phyloP scores from a whole-genome alignment of 2,329 filamentous ascomycete genomes.

The Scytalidium lignicola region DNA sequence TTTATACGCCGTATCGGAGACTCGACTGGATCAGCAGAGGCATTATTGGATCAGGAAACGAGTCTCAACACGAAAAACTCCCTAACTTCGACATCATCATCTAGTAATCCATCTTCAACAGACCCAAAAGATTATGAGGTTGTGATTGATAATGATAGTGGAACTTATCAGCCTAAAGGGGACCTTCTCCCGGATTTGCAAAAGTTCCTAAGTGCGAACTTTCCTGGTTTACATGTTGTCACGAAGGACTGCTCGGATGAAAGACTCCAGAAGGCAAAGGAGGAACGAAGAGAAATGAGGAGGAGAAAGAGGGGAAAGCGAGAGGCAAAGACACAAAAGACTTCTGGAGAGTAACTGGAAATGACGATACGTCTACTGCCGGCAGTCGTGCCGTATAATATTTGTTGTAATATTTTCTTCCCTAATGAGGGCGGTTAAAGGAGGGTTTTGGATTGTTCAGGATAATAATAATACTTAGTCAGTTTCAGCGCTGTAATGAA shows the following conservation, averaged over 20 bases:
- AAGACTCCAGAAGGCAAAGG: slow-evolving; percentile 68
- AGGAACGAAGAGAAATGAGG: slow-evolving; percentile 58
- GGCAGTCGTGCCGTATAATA: no score
- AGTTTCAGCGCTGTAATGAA: no score
- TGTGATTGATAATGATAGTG: slow-evolving; percentile 91
- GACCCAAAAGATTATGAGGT: slow-evolving; percentile 68
- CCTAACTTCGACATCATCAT: slow-evolving; percentile 42
- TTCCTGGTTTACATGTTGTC: slow-evolving; percentile 71
- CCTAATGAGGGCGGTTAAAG: no score
- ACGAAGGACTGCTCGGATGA: slow-evolving; percentile 77
- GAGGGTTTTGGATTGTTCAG: no score
- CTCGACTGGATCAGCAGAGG: slow-evolving; percentile 35
- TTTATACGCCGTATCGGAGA: slow-evolving; percentile 70
- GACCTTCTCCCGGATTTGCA: slow-evolving; percentile 67
- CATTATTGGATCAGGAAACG: slow-evolving; percentile 35
- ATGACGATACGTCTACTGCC: background rate
- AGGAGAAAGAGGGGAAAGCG: slow-evolving; percentile 60
- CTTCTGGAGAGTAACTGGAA: background rate
- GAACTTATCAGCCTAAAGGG: slow-evolving; percentile 86
- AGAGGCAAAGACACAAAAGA: background rate
- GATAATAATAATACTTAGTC: no score
- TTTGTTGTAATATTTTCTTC: no score
- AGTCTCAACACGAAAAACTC: slow-evolving; percentile 40
- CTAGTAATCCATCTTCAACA: slow-evolving; percentile 36
- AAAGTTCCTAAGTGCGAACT: slow-evolving; percentile 63